These are phyloP conservation scores for Boletus insuetus DNA, from an alignment of 768 basidiomycete species.

Conservation along the genomic window DNA sequence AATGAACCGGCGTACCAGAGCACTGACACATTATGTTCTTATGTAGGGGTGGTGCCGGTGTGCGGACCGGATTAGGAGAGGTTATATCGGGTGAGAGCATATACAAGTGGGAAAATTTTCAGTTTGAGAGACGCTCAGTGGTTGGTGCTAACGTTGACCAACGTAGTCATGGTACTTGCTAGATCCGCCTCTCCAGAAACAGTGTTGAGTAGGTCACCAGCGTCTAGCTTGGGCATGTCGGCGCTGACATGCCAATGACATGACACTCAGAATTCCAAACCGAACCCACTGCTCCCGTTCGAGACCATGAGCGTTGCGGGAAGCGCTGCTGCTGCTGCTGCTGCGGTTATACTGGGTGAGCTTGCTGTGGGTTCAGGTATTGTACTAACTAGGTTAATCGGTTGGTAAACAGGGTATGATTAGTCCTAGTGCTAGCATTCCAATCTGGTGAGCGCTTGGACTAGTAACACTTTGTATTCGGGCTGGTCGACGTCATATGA, in stretches of 20 bases:
- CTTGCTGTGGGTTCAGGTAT: neutral
- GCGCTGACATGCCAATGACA: neutral
- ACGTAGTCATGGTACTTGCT: neutral
- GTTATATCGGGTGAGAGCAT: neutral
- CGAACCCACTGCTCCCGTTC: neutral
- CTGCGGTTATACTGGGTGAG: neutral
- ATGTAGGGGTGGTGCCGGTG: neutral
- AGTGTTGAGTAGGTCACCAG: neutral
- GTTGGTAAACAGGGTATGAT: neutral
- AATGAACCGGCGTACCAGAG: neutral
- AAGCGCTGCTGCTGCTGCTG: neutral
- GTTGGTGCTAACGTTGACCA: neutral
- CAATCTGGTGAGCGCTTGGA: neutral
- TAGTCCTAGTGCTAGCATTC: neutral
- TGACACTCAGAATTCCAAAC: slow-evolving; percentile 8
- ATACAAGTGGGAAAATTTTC: neutral
- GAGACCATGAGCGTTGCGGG: neutral
- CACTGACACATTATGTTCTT: neutral
- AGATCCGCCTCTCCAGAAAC: neutral
- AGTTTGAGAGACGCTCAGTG: neutral
- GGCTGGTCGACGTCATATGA: slow-evolving; percentile 14
- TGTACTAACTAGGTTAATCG: neutral
- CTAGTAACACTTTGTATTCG: slow-evolving; percentile 3
- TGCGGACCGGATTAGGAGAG: neutral
- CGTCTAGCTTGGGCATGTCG: too few species aligned